Base-by-base conservation (phyloP, 345 rosid genomes). In the Moricandia arvensis region DNA sequence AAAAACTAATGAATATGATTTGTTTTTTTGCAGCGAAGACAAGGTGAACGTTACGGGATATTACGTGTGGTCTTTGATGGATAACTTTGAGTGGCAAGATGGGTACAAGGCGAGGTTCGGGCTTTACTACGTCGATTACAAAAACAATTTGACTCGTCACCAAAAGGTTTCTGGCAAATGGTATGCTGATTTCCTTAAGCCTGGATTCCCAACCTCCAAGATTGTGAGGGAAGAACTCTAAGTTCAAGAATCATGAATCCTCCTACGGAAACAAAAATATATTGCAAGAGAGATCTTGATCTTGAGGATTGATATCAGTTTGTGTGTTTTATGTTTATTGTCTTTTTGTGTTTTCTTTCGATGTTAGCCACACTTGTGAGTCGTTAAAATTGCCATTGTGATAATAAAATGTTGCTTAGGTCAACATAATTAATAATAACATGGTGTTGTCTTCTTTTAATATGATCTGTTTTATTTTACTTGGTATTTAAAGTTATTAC, bases 1-100 rank as follows among this genome's bases (percentile, higher is more conserved):
- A 21, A 1, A 2, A 21, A 21, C 49, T 35, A 12, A 57, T 27
- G n/a, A 27, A 18, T 3, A 34, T 49, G 7, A 8, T 8, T 9
- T 67, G 9, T 59, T 33, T 59, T 33, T 34, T 54, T 54, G 64
- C 30, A 76, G 80, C 13, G 61, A 63, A 0, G 77, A 78, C 60
- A 72, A 72, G 7, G 81, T 78, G 59, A 78, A 78, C 24, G 76
- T 78, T 49, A 78, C 57, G 1, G 81, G 81, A 16, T 78, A 78
- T 8, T 78, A 16, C 26, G 77, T 60, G 33, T 78, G 81, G 77
- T 66, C 81, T 1, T 59, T 78, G 63, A 66, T 78, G 81, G 81
- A 78, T 18, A 78, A 78, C 53, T 78, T 78, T 53, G 81, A 78
- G 59, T 78, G 81, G 81, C 77, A 78, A 72, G 81, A 78, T 73